phyloP scores from a whole-genome alignment of 805 yeast genomes.

The Zygotorulaspora sp. region DNA sequence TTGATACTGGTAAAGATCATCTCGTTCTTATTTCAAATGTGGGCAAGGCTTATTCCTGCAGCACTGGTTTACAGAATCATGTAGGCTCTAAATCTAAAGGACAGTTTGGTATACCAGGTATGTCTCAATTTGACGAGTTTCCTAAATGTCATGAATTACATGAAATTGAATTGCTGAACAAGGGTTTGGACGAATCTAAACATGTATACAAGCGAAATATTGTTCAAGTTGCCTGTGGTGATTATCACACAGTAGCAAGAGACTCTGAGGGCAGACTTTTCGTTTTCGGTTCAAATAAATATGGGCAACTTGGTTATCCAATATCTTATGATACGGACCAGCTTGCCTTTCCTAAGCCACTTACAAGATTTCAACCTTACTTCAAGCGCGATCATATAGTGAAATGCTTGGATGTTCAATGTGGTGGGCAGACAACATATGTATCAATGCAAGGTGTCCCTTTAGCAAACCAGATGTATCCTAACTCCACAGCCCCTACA shows the following conservation, averaged over 20 bases:
- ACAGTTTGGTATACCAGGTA: conserved; percentile 77
- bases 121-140: conserved; percentile 57
- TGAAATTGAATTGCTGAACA: conserved; percentile 40
- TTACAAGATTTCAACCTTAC: conserved; percentile 39
- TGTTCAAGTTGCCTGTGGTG: conserved; percentile 65
- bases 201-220: conserved; percentile 42
- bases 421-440: conserved; percentile 65
- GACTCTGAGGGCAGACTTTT: conserved; percentile 66
- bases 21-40: conserved; percentile 54
- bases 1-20: conserved; percentile 64
- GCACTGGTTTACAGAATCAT: conserved; percentile 38
- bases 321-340: conserved; percentile 62
- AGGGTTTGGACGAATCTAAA: conserved; percentile 15
- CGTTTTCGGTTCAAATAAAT: conserved; percentile 80
- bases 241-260: conserved; percentile 64
- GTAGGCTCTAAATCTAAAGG: conserved; percentile 51
- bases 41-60: conserved; percentile 59
- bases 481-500: conserved; percentile 23
- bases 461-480: neutral
- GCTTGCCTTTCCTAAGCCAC: conserved; percentile 62
- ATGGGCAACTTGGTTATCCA: conserved; percentile 79
- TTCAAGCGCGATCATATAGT: conserved; percentile 43
- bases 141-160: conserved; percentile 47
- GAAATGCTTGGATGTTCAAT: conserved; percentile 51
- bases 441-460: conserved; percentile 36